phyloP scores from a whole-genome alignment of 2,329 filamentous ascomycete species.

The Penicillium sp. region DNA sequence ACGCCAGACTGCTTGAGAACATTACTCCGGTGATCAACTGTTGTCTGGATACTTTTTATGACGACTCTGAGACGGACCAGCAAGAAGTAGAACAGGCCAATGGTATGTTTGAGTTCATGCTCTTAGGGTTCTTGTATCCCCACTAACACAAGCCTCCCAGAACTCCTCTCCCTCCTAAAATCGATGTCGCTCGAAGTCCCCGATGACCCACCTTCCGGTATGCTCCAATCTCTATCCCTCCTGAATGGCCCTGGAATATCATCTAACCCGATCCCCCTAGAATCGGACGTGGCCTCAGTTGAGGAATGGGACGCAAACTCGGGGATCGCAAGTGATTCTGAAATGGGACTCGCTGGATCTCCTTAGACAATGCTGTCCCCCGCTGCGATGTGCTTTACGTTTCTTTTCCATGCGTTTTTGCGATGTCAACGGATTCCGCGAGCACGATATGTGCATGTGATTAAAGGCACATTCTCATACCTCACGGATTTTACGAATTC shows the following conservation, averaged over 20 bases:
- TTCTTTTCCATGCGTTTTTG: slow-evolving; percentile 1
- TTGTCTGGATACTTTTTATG: slow-evolving; percentile 40
- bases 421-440: neutral
- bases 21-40: slow-evolving; percentile 38
- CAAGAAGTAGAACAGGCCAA: slow-evolving; percentile 32
- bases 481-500: slow-evolving; percentile 8
- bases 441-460: neutral
- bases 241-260: neutral
- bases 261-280: slow-evolving; percentile 23
- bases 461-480: neutral
- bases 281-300: slow-evolving; percentile 40
- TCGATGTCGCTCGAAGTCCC: slow-evolving; percentile 37
- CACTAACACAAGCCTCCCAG: slow-evolving; percentile 19
- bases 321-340: slow-evolving; percentile 41
- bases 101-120: slow-evolving; percentile 28
- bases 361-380: slow-evolving; percentile 23
- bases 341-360: slow-evolving; percentile 37
- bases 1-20: slow-evolving; percentile 36
- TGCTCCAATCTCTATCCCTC: slow-evolving; percentile 15
- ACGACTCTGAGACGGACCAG: slow-evolving; percentile 36
- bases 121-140: neutral
- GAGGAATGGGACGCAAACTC: slow-evolving; percentile 46
- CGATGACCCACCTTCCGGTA: slow-evolving; percentile 43
- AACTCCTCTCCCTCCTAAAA: slow-evolving; percentile 32
- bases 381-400: neutral